Evolutionary conservation across 73 alveolate species (phyloP), one percentile per base, ranked within the genome.

Genomic region (Stentor roeselii): DNA sequence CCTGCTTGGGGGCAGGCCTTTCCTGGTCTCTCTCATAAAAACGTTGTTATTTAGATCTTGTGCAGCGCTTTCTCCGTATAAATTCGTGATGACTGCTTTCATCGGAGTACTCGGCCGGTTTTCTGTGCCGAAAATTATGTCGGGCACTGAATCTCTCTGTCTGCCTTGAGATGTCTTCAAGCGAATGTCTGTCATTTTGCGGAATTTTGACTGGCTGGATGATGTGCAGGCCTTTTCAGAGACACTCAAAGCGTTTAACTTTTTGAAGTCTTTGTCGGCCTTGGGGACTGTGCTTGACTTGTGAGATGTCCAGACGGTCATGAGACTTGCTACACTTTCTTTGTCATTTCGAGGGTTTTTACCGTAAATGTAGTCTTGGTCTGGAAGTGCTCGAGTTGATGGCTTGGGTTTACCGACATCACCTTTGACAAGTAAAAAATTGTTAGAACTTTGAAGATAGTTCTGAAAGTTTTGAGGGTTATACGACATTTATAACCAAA

Each of bases 401-500:
- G 96, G 96, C 86, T 94, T 94, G 59, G 94, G 75, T 86, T 87
- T 90, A 21, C 98, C 98, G 32, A 94, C 93, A 78, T 92, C 97
- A 90, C 92, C 98, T 83, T 88, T 93, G 80, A 88, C 92, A 38
- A 94, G 92, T 11, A 92, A 83, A 34, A 90, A 89, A 58, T 94
- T 94, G 78, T 83, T 74, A 34, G 84, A 78, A 27, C 59, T 85
- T 74, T 90, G 82, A 30, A 61, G 67, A 21, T 11, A 50, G 67
- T 50, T 50, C 21, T 11, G 21, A 50, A 50, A 50, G 6, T 50
- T 50, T n/a, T n/a, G n/a, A n/a, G n/a, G n/a, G n/a, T n/a, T n/a
- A n/a, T n/a, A n/a, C n/a, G n/a, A n/a, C n/a, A n/a, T n/a, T n/a
- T n/a, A n/a, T n/a, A n/a, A n/a, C n/a, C n/a, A n/a, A n/a, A n/a